Base-by-base conservation (phyloP, 495 filamentous ascomycete genomes). In the Penicillium coffeae region DNA sequence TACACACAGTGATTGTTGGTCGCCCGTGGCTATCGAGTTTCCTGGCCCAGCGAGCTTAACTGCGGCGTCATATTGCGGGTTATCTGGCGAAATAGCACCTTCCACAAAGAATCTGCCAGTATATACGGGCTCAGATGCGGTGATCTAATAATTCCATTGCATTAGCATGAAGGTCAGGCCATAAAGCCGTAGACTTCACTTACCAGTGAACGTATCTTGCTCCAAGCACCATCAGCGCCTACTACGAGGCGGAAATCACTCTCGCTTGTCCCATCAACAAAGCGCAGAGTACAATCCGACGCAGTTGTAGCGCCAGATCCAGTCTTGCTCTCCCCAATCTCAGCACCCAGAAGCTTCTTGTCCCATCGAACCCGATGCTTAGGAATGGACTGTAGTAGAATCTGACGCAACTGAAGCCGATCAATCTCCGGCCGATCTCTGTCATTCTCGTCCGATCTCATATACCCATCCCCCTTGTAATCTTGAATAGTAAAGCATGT, bases 311-410 rank as follows among this genome's bases (percentile, higher is more conserved):
- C 9, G 4, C 25, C 41, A 33, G 16, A 7, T 2, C 18, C 41
- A 22, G 10, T 13, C 1, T 13, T 10, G 4, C 25, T 25, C 12
- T 1, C 13, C 2, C 1, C 13, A 33, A 27, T 27, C 10, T 45
- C 42, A 21, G 34, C 5, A 21, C 30, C 21, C 1, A 21, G n/a
- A 10, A 53, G 33, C 2, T 1, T 13, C 45, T 38, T 44, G 9
- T 30, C 56, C 77, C 84, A 42, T 68, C 44, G 48, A 15, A 74
- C 54, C 9, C 54, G 60, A 0, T 63, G 51, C 14, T 18, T 45
- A 0, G 69, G 70, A 1, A 75, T 50, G 1, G 66, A 60, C 18
- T 56, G 56, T n/a, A 74, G 40, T 16, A 79, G 50, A 5, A 78
- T 49, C 32, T 63, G 19, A 4, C 73, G 52, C 37, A 80, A 38